Evolutionary conservation across 2,329 filamentous ascomycete genomes (phyloP).

Genomic region (Ascochyta lentis): DNA sequence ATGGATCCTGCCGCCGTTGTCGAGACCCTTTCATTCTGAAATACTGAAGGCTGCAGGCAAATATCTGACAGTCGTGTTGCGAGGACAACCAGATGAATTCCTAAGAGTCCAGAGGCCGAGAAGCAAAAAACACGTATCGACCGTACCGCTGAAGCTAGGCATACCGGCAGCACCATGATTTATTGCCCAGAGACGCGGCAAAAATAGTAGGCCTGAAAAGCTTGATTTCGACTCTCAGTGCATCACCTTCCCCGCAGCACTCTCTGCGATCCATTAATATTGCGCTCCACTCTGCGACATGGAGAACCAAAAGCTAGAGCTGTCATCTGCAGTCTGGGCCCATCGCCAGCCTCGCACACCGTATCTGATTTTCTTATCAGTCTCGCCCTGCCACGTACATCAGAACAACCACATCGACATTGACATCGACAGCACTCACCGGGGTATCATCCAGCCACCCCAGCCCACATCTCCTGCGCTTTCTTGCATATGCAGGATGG

Average conservation of each 20-base stretch:
- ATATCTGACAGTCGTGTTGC: neutral
- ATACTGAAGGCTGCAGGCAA: neutral
- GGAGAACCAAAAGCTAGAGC: slow-evolving; percentile 1
- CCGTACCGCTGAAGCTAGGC: slow-evolving; percentile 4
- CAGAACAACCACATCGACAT: neutral
- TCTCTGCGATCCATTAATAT: neutral
- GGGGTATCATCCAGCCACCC: slow-evolving; percentile 10
- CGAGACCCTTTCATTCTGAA: slow-evolving; percentile 9
- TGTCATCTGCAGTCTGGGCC: slow-evolving; percentile 12
- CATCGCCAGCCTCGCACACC: slow-evolving; percentile 11
- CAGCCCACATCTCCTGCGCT: slow-evolving; percentile 3
- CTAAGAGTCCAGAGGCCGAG: neutral
- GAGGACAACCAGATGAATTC: neutral
- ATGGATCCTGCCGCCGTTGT: neutral
- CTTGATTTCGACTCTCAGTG: slow-evolving; percentile 8
- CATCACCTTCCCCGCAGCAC: slow-evolving; percentile 2
- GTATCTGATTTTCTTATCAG: slow-evolving; percentile 9
- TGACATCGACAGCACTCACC: neutral
- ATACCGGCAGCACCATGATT: slow-evolving; percentile 1
- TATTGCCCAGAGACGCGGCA: slow-evolving; percentile 3
- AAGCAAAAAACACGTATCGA: neutral
- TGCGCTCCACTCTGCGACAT: slow-evolving; percentile 4
- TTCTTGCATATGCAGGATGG: neutral
- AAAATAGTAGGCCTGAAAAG: slow-evolving; percentile 13
- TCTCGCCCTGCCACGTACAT: slow-evolving; percentile 2